Base-by-base conservation (phyloP, 768 basidiomycete species). In the Suillus luteus region DNA sequence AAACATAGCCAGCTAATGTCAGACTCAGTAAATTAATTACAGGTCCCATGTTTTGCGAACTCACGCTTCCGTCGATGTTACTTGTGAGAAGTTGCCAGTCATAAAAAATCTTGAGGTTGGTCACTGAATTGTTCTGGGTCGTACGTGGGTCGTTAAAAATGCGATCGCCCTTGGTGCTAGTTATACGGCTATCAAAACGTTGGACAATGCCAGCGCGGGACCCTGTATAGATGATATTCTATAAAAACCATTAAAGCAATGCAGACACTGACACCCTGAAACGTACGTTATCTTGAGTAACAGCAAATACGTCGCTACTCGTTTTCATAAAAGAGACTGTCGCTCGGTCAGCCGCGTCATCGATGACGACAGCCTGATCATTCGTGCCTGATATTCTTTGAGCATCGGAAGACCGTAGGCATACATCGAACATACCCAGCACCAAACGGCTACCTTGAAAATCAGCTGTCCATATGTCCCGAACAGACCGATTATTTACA, bases 221-320 rank as follows among this genome's bases (percentile, higher is more conserved):
- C 14, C 87, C 87, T 0, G 86, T 75, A 64, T 85, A 86, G 19
- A 88, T 73, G 6, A 81, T 67, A 58, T 80, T 74, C 87, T 89
- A 65, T 10, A 43, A 62, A 37, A 59, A 64, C 14, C 0, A 54
- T 49, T 6, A 63, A 37, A 22, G 27, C 24, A 33, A 9, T 12
- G 31, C 27, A 31, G 19, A 60, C 31, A 44, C 38, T 19, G 40
- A 41, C 40, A 0, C 24, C 17, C 10, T 10, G 27, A 22, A 9
- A 69, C 79, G 6, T 48, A 88, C 89, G 59, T 81, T 74, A 55
- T 78, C 71, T 67, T 86, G 86, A 55, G 78, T 71, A n/a, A 90
- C 74, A 3, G 88, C 73, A 66, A 91, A 85, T 0, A 90, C 85
- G 68, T 90, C 89, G 60, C 88, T 89, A 22, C 78, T 67, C 3